Base-by-base conservation (phyloP, 2,329 filamentous ascomycete species). In the Pseudonectria buxi region DNA sequence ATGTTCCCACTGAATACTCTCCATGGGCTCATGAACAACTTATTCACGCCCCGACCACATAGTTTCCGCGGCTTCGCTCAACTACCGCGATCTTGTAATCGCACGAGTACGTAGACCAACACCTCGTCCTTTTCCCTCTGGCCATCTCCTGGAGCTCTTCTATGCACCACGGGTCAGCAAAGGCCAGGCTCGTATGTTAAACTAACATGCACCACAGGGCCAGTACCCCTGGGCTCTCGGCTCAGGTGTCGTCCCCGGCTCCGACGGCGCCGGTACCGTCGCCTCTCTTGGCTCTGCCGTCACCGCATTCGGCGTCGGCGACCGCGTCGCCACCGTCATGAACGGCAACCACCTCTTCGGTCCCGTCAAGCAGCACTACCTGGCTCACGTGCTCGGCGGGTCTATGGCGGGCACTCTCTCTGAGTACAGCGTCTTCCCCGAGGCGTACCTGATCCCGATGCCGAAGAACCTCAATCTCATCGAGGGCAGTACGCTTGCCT, bases 331-430 rank as follows among this genome's bases (percentile, higher is more conserved):
- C 36, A 81, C 78, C 3, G 69, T 83, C 46, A 84, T 84, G 62
- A 72, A 71, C 61, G 71, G 76, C 51, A 62, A 56, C 35, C 71
- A 76, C 47, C 61, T 72, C 37, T 63, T 56, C 40, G 72, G 71
- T 2, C 41, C 61, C 16, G 41, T 69, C n/a, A 57, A 57, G 24
- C 10, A 37, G 2, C 40, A 44, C 2, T 62, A 58, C 16, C 37
- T 62, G 5, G 36, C 41, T 1, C 77, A 76, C 1, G 81, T 81
- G 3, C 71, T 88, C 2, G 85, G 85, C 36, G 83, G 82, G 32
- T 68, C 68, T 10, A 37, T 83, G 1, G 76, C 88, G 49, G 86
- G 86, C 39, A 74, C 72, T 0, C 68, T 90, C 16, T 74, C 82
- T 29, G 68, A 82, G 47, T 78, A 83, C 45, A 83, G 65, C 40